Conservation (phyloP, 2,329 filamentous ascomycete species). For the Alternaria brassicae region DNA sequence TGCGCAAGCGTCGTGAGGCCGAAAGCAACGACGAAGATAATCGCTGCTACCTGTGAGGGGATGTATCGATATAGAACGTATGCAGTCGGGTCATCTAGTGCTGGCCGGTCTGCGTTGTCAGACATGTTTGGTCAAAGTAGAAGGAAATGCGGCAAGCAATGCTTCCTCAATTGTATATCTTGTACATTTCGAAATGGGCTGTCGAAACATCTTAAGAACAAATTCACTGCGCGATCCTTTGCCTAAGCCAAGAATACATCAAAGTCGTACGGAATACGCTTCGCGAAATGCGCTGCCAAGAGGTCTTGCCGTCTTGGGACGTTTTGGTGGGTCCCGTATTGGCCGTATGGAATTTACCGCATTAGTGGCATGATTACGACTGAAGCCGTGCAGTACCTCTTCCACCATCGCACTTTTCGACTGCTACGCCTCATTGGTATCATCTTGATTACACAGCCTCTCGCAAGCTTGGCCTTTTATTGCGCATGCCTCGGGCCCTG, state of each 20-base stretch:
- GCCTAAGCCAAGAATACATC: background rate
- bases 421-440: background rate
- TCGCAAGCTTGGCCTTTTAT: background rate
- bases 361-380: background rate
- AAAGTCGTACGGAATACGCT: background rate
- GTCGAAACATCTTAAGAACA: background rate
- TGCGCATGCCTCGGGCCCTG: background rate
- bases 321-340: background rate
- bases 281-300: constrained; percentile 1
- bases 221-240: background rate
- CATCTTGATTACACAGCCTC: background rate
- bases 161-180: background rate
- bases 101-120: constrained; percentile 7
- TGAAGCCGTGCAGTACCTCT: background rate
- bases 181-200: background rate
- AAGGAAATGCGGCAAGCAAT: background rate
- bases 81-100: constrained; percentile 25
- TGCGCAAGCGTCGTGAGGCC: constrained; percentile 51
- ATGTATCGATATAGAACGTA: constrained; percentile 44
- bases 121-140: background rate
- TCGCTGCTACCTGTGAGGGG: constrained; percentile 55
- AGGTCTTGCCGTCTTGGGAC: background rate
- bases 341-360: background rate
- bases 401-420: background rate
- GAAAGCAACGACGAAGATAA: constrained; percentile 59